Evolutionary conservation across 2,329 filamentous ascomycete genomes (phyloP).

Genomic region (Sporothrix euskadiensis): DNA sequence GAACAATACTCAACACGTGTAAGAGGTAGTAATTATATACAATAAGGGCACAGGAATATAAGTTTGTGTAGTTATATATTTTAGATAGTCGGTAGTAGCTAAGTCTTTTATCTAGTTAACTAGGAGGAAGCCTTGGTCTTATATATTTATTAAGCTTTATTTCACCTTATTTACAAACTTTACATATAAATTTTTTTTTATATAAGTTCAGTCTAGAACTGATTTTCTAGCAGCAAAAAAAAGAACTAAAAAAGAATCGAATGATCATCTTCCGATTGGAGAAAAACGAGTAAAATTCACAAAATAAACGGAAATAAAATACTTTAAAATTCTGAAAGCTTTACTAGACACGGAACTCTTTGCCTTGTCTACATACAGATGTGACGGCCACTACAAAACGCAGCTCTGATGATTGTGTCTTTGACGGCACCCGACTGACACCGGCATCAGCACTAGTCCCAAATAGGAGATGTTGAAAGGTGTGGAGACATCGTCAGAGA

Average conservation of each 20-base stretch:
- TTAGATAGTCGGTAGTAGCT: no score
- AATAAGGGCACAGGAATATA: no score
- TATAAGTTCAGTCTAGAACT: no score
- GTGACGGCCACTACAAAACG: background rate
- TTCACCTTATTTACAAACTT: no score
- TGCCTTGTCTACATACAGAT: background rate
- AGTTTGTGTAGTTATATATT: no score
- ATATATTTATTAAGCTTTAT: no score
- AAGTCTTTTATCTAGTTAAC: no score
- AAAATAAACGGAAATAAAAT: background rate
- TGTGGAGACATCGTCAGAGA: background rate
- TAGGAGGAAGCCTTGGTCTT: no score
- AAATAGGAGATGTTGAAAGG: conserved; percentile 19
- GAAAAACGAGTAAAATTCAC: background rate
- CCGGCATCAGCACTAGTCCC: background rate
- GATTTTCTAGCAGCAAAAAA: no score
- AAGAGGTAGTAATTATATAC: no score
- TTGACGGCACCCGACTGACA: background rate
- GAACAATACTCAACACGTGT: no score
- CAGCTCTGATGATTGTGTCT: background rate
- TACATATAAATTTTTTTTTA: no score
- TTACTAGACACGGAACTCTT: background rate
- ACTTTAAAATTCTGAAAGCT: background rate
- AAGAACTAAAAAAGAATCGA: background rate
- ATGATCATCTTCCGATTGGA: background rate